Percentiles rank a stretch among this genome's conserved stretches.
These are phyloP conservation scores for Medicago truncatula DNA, from an alignment of 306 rosid genomes.

Conservation along the genomic window DNA sequence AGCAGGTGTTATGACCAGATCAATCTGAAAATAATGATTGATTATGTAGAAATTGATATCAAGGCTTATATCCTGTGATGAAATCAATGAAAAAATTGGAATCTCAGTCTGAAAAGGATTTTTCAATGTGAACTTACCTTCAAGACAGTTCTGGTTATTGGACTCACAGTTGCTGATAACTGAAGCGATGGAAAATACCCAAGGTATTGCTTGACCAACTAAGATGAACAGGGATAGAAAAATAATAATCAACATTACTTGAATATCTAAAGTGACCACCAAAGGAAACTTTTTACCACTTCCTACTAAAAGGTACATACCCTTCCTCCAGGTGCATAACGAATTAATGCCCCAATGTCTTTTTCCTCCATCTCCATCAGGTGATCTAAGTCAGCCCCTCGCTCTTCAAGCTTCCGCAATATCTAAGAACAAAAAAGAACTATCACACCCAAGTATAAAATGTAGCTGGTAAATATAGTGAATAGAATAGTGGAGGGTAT, in stretches of 20 bases:
- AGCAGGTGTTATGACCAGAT: slow-evolving; percentile 68
- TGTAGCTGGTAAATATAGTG: slow-evolving; percentile 33
- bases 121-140: slow-evolving; percentile 62
- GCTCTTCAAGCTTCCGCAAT: slow-evolving; percentile 84
- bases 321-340: slow-evolving; percentile 91
- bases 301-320: slow-evolving; percentile 53
- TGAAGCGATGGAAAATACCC: slow-evolving; percentile 93
- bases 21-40: slow-evolving; percentile 63
- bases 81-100: slow-evolving; percentile 29
- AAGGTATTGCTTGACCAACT: slow-evolving; percentile 84
- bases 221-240: slow-evolving; percentile 34
- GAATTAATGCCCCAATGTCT: slow-evolving; percentile 90
- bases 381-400: slow-evolving; percentile 85
- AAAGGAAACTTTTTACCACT: slow-evolving; percentile 30
- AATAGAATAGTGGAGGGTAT: slow-evolving; percentile 48
- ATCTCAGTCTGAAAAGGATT: slow-evolving; percentile 19
- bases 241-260: slow-evolving; percentile 35
- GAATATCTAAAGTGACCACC: slow-evolving; percentile 29
- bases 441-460: slow-evolving; percentile 38
- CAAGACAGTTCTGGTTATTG: slow-evolving; percentile 94
- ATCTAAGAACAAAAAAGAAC: slow-evolving; percentile 55
- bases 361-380: slow-evolving; percentile 91
- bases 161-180: slow-evolving; percentile 91
- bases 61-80: neutral
- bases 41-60: slow-evolving; percentile 32